These are phyloP conservation scores for Kluyveromyces sp. DNA, from an alignment of 1,139 yeast species.

Conservation along the genomic window DNA sequence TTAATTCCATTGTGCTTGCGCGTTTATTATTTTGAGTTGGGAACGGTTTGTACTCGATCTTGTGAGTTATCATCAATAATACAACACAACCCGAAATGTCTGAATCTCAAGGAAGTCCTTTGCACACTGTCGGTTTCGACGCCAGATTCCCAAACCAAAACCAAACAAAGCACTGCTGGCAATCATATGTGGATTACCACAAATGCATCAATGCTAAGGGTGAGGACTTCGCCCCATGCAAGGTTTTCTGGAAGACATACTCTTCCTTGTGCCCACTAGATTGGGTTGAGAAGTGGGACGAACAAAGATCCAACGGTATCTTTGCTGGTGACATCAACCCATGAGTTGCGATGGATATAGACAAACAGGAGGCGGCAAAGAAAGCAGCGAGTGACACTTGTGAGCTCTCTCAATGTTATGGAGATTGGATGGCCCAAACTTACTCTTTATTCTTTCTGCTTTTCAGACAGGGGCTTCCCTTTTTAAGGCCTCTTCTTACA, in stretches of 20 bases:
- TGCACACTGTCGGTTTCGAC: conserved; percentile 82
- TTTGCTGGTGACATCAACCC: conserved; percentile 57
- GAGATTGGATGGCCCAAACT: not conserved
- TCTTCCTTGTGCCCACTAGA: conserved; percentile 85
- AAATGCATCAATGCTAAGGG: conserved; percentile 95
- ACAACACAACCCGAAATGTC: conserved; percentile 7
- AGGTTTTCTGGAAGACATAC: conserved; percentile 88
- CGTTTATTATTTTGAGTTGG: no score
- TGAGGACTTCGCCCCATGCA: conserved; percentile 96
- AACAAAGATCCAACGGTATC: conserved; percentile 72
- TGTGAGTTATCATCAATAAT: not conserved
- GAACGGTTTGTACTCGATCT: no score
- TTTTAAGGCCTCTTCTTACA: no score
- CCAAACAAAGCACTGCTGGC: conserved; percentile 98
- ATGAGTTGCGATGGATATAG: conserved; percentile 11
- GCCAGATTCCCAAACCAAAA: conserved; percentile 94
- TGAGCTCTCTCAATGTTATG: not conserved
- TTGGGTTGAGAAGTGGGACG: conserved; percentile 96
- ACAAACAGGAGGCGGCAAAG: not conserved
- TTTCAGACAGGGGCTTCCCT: no score
- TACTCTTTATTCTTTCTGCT: not conserved
- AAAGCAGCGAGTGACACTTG: not conserved
- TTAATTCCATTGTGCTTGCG: not conserved
- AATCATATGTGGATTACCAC: conserved; percentile 95
- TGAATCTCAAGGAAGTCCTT: conserved; percentile 22